These are phyloP conservation scores for Quambalaria eucalypti DNA, from an alignment of 1,284 basidiomycete species.

Conservation along the genomic window DNA sequence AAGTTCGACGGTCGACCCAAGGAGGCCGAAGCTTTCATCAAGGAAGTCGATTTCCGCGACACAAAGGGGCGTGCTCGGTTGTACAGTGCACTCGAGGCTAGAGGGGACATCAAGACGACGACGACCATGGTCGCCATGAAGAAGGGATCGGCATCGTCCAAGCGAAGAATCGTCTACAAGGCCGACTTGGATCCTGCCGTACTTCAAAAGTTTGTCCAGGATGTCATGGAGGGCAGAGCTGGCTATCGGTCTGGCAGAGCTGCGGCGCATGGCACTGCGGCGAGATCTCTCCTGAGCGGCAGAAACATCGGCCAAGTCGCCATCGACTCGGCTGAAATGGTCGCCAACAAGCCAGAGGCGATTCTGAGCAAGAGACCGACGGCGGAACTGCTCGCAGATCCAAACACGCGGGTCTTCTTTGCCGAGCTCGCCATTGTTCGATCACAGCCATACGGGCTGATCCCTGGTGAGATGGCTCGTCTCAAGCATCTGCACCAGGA, in stretches of 20 bases:
- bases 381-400: not conserved
- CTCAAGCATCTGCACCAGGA: not conserved
- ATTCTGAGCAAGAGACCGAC: not conserved
- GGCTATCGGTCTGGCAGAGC: not conserved
- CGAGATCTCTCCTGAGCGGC: too few species aligned
- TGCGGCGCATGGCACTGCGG: too few species aligned
- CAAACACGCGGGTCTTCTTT: not conserved
- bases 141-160: not conserved
- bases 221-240: not conserved
- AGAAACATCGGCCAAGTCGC: not conserved
- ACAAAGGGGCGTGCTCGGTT: not conserved
- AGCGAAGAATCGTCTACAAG: not conserved
- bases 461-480: not conserved
- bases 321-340: not conserved
- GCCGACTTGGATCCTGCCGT: not conserved
- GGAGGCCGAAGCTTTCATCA: not conserved
- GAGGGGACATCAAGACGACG: not conserved
- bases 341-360: not conserved
- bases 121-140: not conserved
- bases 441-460: not conserved
- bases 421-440: not conserved
- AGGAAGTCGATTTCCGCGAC: not conserved
- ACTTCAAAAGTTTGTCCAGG: not conserved
- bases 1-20: not conserved
- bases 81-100: not conserved